These are phyloP conservation scores for Tetratostichococcus sp. DNA, from an alignment of 139 green algal species.

Conservation along the genomic window DNA sequence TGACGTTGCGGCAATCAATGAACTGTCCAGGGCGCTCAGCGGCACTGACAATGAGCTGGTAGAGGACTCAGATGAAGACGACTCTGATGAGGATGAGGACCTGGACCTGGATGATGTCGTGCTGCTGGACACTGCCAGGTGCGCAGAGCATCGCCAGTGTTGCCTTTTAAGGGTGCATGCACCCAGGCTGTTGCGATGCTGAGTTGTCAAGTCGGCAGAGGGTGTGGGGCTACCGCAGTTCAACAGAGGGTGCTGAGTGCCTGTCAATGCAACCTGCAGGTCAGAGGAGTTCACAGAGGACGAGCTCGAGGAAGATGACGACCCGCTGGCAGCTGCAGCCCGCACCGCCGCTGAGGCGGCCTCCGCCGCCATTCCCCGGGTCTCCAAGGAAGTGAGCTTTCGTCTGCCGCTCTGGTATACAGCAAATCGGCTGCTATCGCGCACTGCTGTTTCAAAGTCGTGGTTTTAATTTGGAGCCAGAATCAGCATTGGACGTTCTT, in stretches of 20 bases:
- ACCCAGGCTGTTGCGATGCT: too few relatives aligned
- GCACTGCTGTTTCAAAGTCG: too few relatives aligned
- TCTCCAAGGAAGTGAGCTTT: not conserved
- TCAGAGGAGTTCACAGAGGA: not conserved
- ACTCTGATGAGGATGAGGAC: conserved; percentile 19
- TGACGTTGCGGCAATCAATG: not conserved
- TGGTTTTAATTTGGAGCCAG: too few relatives aligned
- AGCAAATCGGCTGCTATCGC: too few relatives aligned
- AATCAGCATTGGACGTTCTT: not conserved
- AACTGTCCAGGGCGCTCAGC: not conserved
- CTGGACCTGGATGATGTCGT: not conserved
- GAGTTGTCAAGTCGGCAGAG: too few relatives aligned
- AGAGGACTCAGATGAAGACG: conserved; percentile 1
- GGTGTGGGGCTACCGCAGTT: too few relatives aligned
- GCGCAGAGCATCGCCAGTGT: too few relatives aligned
- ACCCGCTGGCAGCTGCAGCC: not conserved
- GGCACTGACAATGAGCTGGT: not conserved
- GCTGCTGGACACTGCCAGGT: not conserved
- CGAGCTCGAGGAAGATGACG: conserved; percentile 4
- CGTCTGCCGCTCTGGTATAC: too few relatives aligned
- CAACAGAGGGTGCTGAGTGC: too few relatives aligned
- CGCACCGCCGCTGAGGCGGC: not conserved
- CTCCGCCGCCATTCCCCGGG: not conserved
- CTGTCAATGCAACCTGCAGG: too few relatives aligned
- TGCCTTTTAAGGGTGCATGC: too few relatives aligned